A percentile compares a stretch with the other conserved stretches of the same genome.
These are phyloP conservation scores for Saturnispora quitensis DNA, from an alignment of 805 yeast genomes.

Conservation along the genomic window DNA sequence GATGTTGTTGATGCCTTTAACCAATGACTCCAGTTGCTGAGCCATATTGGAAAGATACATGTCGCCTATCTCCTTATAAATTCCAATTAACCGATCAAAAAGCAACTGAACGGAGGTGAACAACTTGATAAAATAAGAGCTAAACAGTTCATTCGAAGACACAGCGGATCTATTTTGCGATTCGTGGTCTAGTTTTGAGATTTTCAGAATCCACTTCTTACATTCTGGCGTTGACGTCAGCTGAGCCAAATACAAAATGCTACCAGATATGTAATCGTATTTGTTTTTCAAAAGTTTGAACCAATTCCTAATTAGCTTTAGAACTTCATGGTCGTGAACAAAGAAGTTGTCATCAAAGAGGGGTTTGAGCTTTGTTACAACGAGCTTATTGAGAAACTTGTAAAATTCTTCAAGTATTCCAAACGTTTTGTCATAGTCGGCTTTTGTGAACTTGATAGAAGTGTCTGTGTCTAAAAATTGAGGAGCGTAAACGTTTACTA, in stretches of 20 bases:
- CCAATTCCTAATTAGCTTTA: slow-evolving; percentile 21
- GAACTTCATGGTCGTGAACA: slow-evolving; percentile 22
- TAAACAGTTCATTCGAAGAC: slow-evolving; percentile 22
- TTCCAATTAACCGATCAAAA: slow-evolving; percentile 18
- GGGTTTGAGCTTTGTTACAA: slow-evolving; percentile 19
- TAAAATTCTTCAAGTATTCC: slow-evolving; percentile 20
- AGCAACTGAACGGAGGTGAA: slow-evolving; percentile 25
- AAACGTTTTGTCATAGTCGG: slow-evolving; percentile 23
- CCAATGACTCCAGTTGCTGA: slow-evolving; percentile 14
- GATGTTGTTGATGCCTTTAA: slow-evolving; percentile 20
- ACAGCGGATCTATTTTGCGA: slow-evolving; percentile 20
- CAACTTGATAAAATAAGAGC: slow-evolving; percentile 24
- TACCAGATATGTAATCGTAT: slow-evolving; percentile 22
- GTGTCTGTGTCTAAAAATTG: slow-evolving; percentile 14
- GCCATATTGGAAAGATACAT: slow-evolving; percentile 10
- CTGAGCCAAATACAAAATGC: slow-evolving; percentile 24
- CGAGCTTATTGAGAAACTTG: slow-evolving; percentile 21
- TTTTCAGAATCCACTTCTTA: slow-evolving; percentile 19
- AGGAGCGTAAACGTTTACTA: slow-evolving; percentile 23
- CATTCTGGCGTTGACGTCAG: slow-evolving; percentile 20
- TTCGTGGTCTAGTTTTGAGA: slow-evolving; percentile 16
- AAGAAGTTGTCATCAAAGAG: slow-evolving; percentile 22
- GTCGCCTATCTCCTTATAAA: slow-evolving; percentile 17
- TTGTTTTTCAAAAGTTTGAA: slow-evolving; percentile 19
- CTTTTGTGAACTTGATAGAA: slow-evolving; percentile 10